Conservation (phyloP, 164 flowering plant species). For the Magnolia sinica region DNA sequence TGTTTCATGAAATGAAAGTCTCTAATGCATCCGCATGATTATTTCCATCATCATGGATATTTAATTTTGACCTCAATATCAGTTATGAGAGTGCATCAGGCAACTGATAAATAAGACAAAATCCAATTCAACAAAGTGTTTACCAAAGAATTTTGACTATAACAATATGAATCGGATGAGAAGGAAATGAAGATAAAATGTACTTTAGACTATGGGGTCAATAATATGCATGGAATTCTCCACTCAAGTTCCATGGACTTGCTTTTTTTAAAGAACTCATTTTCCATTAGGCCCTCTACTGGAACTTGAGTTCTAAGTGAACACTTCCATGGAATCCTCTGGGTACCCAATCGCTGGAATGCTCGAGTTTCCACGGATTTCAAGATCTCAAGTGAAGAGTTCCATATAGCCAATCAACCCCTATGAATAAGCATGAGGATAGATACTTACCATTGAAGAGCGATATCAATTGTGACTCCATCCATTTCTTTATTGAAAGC, state of each 20-base stretch:
- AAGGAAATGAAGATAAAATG: too few relatives aligned
- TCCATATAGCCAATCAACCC: background rate
- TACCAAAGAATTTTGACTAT: background rate
- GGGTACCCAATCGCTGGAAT: background rate
- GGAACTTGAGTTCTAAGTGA: background rate
- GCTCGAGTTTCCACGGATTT: background rate
- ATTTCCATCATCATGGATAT: background rate
- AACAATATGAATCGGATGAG: background rate
- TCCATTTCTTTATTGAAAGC: constrained; percentile 66
- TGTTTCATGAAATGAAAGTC: background rate
- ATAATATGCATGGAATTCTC: too few relatives aligned
- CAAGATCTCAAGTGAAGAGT: background rate
- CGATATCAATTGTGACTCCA: constrained; percentile 73
- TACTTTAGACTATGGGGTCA: too few relatives aligned
- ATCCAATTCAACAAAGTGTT: background rate
- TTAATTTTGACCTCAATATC: background rate
- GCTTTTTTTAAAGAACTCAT: background rate
- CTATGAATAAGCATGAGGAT: background rate
- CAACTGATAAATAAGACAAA: background rate
- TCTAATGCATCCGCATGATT: background rate
- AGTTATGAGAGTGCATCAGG: background rate
- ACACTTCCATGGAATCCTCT: background rate
- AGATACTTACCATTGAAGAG: constrained; percentile 74
- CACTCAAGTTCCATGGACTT: background rate
- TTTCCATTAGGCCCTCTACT: background rate